These are phyloP conservation scores for Pseudoturritis turrita DNA, from an alignment of 345 rosid genomes.

Conservation along the genomic window DNA sequence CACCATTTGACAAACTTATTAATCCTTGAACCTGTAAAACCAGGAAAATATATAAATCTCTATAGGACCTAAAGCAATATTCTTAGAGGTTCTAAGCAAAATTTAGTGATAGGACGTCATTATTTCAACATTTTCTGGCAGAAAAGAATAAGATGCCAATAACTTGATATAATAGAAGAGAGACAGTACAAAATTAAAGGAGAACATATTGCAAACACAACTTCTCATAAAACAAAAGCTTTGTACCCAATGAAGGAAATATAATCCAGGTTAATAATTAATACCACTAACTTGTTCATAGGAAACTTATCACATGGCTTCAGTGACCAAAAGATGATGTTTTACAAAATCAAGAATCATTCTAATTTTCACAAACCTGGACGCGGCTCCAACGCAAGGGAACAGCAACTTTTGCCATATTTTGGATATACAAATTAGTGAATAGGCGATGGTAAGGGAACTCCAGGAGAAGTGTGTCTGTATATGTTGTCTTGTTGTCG, in stretches of 20 bases:
- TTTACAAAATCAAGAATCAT: neutral
- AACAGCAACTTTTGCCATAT: conserved; percentile 81
- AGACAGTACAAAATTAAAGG: neutral
- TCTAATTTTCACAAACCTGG: conserved; percentile 59
- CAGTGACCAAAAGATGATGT: neutral
- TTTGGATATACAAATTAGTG: conserved; percentile 81
- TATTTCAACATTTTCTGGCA: neutral
- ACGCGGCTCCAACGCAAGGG: conserved; percentile 99
- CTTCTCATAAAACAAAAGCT: neutral
- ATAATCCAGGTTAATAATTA: neutral
- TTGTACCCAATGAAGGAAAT: neutral
- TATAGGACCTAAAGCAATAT: neutral
- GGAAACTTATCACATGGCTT: neutral
- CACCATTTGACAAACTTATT: conserved; percentile 64
- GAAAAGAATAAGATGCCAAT: neutral
- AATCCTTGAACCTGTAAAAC: conserved; percentile 76
- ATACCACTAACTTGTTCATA: neutral
- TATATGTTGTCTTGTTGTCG: conserved; percentile 64
- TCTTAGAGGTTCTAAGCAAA: neutral
- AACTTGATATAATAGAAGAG: neutral
- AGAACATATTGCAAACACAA: neutral
- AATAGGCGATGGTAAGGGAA: conserved; percentile 88
- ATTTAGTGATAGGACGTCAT: neutral
- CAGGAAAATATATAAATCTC: neutral
- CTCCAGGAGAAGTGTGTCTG: conserved; percentile 88